These are phyloP conservation scores for Backusella australiensis DNA, from an alignment of 192 early-diverging fungal species.

Conservation along the genomic window DNA sequence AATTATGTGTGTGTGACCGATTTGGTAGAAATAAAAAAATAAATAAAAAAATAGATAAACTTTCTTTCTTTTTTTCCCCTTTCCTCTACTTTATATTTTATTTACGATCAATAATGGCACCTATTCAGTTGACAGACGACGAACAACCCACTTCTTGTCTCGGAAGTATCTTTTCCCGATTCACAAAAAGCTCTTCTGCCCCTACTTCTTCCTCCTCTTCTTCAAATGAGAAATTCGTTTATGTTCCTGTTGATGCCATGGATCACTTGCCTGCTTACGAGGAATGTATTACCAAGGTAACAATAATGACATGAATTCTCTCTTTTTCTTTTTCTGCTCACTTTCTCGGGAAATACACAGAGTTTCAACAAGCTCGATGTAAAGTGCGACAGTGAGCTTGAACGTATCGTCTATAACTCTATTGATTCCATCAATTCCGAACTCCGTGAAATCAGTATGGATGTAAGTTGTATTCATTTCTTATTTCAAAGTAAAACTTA, in stretches of 20 bases:
- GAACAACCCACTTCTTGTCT: constrained; percentile 1
- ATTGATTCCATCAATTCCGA: constrained; percentile 19
- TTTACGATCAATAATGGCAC: background rate
- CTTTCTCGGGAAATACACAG: constrained; percentile 4
- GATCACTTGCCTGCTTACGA: constrained; percentile 31
- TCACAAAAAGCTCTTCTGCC: background rate
- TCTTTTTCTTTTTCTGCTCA: background rate
- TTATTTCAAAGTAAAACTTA: background rate
- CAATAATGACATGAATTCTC: background rate
- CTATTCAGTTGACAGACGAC: background rate
- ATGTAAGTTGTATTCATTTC: constrained; percentile 10
- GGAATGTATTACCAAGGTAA: constrained; percentile 28
- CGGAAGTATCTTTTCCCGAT: constrained; percentile 13
- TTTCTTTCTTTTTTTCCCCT: background rate
- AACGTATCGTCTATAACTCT: constrained; percentile 14
- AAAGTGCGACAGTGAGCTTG: constrained; percentile 23
- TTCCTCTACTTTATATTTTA: background rate
- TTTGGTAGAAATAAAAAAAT: background rate
- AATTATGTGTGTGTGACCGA: background rate
- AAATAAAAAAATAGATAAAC: background rate
- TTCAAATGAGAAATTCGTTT: constrained; percentile 12
- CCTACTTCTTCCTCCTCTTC: background rate
- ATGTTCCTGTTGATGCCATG: constrained; percentile 5
- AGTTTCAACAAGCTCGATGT: constrained; percentile 28
- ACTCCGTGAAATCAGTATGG: constrained; percentile 29